Percentiles rank a stretch among this genome's conserved stretches.
These are phyloP conservation scores for Phellopilus nigrolimitatus DNA, from an alignment of 1,284 basidiomycete species.

Conservation along the genomic window DNA sequence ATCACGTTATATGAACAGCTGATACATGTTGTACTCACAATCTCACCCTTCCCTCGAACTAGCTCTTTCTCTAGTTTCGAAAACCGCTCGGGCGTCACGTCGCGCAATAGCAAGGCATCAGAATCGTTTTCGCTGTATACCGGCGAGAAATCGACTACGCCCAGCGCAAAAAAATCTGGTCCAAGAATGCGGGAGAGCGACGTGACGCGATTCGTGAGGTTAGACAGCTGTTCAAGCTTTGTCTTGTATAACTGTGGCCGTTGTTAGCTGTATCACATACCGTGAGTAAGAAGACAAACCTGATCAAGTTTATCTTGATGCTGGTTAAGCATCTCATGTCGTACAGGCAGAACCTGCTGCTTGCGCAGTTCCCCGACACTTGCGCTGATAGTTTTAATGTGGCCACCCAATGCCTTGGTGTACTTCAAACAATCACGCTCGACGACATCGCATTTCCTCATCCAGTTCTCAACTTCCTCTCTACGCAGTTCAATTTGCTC, in stretches of 20 bases:
- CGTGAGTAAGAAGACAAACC: constrained; percentile 36
- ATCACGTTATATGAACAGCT: neutral
- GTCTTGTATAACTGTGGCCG: constrained; percentile 61
- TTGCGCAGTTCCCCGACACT: constrained; percentile 57
- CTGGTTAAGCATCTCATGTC: constrained; percentile 60
- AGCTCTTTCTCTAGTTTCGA: constrained; percentile 75
- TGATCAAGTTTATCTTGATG: constrained; percentile 73
- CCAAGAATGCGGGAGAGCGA: constrained; percentile 58
- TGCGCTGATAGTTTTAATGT: constrained; percentile 56
- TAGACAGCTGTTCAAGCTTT: constrained; percentile 69
- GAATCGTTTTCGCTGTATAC: constrained; percentile 38
- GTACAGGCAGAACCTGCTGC: constrained; percentile 56
- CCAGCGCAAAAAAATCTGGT: constrained; percentile 50
- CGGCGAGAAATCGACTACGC: constrained; percentile 46
- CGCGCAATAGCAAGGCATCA: constrained; percentile 43
- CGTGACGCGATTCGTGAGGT: constrained; percentile 58
- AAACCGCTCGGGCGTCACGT: constrained; percentile 76
- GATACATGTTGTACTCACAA: constrained; percentile 45
- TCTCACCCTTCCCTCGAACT: constrained; percentile 72
- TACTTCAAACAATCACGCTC: constrained; percentile 63
- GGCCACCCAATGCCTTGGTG: constrained; percentile 60
- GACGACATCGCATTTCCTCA: constrained; percentile 53
- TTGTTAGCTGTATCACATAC: neutral
- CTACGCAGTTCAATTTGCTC: constrained; percentile 57
- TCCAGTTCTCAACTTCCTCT: constrained; percentile 69